Evolutionary conservation across 345 rosid genomes (phyloP).

Genomic region (Populus simonii): DNA sequence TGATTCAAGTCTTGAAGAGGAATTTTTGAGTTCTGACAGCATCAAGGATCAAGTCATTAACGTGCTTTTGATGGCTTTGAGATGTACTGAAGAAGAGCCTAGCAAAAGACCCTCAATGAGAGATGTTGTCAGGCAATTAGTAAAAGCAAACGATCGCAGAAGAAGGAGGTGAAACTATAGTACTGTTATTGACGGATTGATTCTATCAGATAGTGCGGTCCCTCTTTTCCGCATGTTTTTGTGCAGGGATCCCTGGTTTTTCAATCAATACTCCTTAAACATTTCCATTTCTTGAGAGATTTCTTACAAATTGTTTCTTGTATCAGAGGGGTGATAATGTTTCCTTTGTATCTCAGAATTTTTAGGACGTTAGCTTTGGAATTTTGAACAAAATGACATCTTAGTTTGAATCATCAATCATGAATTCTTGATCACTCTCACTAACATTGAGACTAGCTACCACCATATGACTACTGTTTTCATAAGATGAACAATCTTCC

Average conservation of each 20-base stretch:
- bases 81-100: constrained; percentile 61
- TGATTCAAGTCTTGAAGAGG: constrained; percentile 43
- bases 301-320: too few species aligned
- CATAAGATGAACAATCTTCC: background rate
- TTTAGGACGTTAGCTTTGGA: too few species aligned
- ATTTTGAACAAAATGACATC: too few species aligned
- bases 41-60: constrained; percentile 48
- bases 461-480: background rate
- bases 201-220: too few species aligned
- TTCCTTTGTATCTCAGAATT: too few species aligned
- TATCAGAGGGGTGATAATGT: too few species aligned
- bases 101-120: constrained; percentile 61
- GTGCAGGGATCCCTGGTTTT: too few species aligned
- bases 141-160: background rate
- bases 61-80: constrained; percentile 48
- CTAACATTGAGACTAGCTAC: constrained; percentile 1
- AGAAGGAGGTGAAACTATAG: too few species aligned
- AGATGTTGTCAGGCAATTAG: constrained; percentile 57
- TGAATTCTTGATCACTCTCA: constrained; percentile 14
- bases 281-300: too few species aligned
- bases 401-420: constrained; percentile 5
- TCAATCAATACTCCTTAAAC: too few species aligned
- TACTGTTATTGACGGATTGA: too few species aligned
- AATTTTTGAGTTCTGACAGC: constrained; percentile 37
- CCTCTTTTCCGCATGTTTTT: too few species aligned